These are phyloP conservation scores for Kockiozyma suomiensis DNA, from an alignment of 805 yeast species.

Conservation along the genomic window DNA sequence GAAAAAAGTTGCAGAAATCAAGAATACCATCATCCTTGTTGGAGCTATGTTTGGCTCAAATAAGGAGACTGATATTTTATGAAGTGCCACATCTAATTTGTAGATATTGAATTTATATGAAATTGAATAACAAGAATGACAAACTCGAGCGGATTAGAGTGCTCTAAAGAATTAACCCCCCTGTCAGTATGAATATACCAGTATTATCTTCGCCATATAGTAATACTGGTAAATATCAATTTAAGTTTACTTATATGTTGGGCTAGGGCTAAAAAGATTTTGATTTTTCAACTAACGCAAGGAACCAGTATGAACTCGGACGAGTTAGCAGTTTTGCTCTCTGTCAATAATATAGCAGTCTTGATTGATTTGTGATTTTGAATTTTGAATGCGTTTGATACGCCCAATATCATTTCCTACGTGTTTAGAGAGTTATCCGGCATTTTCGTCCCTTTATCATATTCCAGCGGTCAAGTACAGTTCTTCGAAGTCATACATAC, in stretches of 20 bases:
- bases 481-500: neutral
- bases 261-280: slow-evolving; percentile 12
- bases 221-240: too few species aligned
- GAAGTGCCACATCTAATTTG: too few species aligned
- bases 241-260: neutral
- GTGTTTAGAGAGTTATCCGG: neutral
- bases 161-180: too few species aligned
- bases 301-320: neutral
- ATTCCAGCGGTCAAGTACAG: neutral
- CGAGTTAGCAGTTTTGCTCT: neutral
- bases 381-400: neutral
- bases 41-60: slow-evolving; percentile 8
- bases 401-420: neutral
- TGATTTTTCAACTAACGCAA: neutral
- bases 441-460: neutral
- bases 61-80: neutral
- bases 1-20: neutral
- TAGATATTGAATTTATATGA: too few species aligned
- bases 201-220: too few species aligned
- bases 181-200: too few species aligned
- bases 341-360: neutral
- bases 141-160: too few species aligned
- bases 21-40: neutral
- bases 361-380: neutral
- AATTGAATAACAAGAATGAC: too few species aligned